A percentile compares a stretch with the other conserved stretches of the same genome.
These are phyloP conservation scores for Lepidium campestre DNA, from an alignment of 441 rosid genomes.

Conservation along the genomic window DNA sequence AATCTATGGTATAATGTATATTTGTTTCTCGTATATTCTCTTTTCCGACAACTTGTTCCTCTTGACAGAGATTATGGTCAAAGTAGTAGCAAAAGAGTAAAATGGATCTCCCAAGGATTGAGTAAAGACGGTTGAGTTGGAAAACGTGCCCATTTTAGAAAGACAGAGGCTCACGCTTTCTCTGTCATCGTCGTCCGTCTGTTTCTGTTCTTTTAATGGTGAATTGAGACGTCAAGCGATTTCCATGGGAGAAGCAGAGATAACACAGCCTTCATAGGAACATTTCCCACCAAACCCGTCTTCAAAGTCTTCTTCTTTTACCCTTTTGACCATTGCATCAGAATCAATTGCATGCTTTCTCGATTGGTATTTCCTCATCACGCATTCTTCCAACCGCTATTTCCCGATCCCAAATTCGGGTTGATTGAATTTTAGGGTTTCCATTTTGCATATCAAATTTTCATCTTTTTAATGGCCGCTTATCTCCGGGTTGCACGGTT, in stretches of 20 bases:
- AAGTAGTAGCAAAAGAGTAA: not conserved
- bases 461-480: constrained; percentile 38
- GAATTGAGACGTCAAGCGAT: constrained; percentile 22
- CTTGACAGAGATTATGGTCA: not conserved
- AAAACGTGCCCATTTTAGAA: constrained; percentile 16
- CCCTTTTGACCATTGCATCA: not conserved
- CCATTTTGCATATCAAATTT: not conserved
- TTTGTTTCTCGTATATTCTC: not conserved
- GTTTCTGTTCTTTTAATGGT: constrained; percentile 23
- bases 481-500: constrained; percentile 40
- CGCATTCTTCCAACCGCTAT: not conserved
- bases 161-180: constrained; percentile 18
- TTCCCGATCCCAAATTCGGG: not conserved
- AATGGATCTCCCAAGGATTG: not conserved
- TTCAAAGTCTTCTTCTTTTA: not conserved
- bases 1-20: too few relatives aligned
- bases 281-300: constrained; percentile 13
- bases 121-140: not conserved
- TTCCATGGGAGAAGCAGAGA: constrained; percentile 1
- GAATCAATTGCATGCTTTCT: constrained; percentile 13
- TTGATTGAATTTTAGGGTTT: not conserved
- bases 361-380: not conserved
- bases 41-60: not conserved
- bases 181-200: constrained; percentile 14
- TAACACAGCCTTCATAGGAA: not conserved